phyloP scores from a whole-genome alignment of 805 yeast genomes.

The Candida glaebosa region DNA sequence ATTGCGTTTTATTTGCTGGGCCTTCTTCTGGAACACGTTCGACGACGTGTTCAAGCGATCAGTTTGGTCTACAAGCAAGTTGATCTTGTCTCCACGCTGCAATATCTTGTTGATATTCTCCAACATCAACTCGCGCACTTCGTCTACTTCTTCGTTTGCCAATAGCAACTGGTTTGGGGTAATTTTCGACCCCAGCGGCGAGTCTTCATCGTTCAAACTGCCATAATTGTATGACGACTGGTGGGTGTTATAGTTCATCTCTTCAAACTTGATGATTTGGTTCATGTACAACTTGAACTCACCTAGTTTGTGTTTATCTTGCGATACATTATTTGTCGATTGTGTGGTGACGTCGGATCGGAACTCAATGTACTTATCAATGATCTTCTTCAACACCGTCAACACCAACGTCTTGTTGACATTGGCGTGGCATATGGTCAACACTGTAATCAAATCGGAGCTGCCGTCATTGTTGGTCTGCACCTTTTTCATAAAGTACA shows the following conservation, averaged over 20 bases:
- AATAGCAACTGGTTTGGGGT: slow-evolving; percentile 35
- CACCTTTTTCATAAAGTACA: slow-evolving; percentile 49
- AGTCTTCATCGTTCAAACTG: slow-evolving; percentile 17
- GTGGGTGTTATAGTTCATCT: slow-evolving; percentile 39
- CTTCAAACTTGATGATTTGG: slow-evolving; percentile 54
- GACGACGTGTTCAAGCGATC: slow-evolving; percentile 66
- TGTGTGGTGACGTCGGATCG: slow-evolving; percentile 22
- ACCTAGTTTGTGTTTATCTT: slow-evolving; percentile 28
- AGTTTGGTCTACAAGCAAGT: slow-evolving; percentile 73
- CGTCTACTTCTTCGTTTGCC: slow-evolving; percentile 55
- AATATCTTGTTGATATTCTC: slow-evolving; percentile 70
- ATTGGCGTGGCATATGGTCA: slow-evolving; percentile 43
- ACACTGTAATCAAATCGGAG: slow-evolving; percentile 50
- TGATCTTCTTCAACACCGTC: slow-evolving; percentile 46
- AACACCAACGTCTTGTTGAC: slow-evolving; percentile 45
- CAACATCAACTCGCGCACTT: slow-evolving; percentile 65
- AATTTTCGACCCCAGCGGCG: slow-evolving; percentile 16
- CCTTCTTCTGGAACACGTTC: slow-evolving; percentile 64
- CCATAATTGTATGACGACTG: slow-evolving; percentile 33
- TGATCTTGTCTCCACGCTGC: slow-evolving; percentile 75
- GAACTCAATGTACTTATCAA: slow-evolving; percentile 47
- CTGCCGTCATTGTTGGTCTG: slow-evolving; percentile 40
- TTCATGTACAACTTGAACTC: slow-evolving; percentile 56
- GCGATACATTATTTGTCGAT: slow-evolving; percentile 6
- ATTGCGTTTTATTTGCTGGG: slow-evolving; percentile 57